A percentile compares a stretch with the other conserved stretches of the same genome.
phyloP scores from a whole-genome alignment of 192 early-diverging fungal species.

The Podila epigama region DNA sequence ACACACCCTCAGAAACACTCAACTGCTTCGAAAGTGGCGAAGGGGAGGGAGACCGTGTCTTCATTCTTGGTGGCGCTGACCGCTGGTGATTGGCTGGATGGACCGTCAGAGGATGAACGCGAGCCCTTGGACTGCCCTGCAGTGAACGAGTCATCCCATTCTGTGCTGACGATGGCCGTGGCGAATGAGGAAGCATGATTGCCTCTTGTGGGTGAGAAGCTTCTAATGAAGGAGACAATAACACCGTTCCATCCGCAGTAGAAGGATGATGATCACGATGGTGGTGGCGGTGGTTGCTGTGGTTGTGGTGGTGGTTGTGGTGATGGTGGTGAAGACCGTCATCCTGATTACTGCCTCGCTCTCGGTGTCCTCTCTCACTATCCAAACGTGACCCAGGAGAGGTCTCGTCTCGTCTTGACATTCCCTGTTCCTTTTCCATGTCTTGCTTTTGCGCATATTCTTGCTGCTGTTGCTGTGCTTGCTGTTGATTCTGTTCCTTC shows the following conservation, averaged over 20 bases:
- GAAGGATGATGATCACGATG: background rate
- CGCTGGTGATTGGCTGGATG: background rate
- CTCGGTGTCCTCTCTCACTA: no score
- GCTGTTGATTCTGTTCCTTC: background rate
- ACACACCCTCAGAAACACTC: background rate
- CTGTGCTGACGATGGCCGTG: conserved; percentile 24
- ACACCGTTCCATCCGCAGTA: background rate
- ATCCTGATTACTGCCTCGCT: no score
- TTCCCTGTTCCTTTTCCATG: no score
- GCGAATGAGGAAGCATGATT: conserved; percentile 23
- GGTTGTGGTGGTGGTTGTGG: no score
- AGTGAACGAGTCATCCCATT: conserved; percentile 9
- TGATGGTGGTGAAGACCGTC: no score
- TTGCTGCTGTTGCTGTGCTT: no score
- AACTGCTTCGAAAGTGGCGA: background rate
- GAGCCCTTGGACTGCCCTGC: background rate
- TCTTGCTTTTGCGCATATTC: no score
- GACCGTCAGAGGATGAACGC: background rate
- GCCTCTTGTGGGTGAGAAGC: background rate
- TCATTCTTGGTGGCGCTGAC: no score
- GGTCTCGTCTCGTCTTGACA: no score
- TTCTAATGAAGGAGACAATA: background rate
- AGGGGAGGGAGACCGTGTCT: background rate
- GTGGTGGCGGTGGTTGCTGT: background rate
- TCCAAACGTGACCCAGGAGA: no score